Evolutionary conservation across 2,329 filamentous ascomycete genomes (phyloP).

Genomic region (Stachybotrys elegans): DNA sequence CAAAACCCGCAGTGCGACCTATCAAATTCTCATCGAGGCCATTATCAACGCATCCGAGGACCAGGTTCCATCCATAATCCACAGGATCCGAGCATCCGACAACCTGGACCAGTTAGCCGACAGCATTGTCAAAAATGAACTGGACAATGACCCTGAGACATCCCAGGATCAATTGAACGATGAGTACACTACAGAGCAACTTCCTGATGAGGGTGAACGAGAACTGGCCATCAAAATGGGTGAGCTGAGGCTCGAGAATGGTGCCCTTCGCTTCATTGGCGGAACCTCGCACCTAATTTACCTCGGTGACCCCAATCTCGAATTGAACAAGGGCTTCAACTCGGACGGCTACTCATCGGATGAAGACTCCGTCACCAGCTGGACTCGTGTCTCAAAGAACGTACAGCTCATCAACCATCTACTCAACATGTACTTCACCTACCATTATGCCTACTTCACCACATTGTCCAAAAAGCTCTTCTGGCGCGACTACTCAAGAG

Average conservation of each 20-base stretch:
- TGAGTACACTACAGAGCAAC: slow-evolving; percentile 33
- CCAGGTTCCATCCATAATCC: slow-evolving; percentile 75
- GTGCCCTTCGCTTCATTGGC: slow-evolving; percentile 84
- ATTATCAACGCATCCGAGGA: slow-evolving; percentile 89
- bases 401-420: slow-evolving; percentile 76
- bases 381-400: slow-evolving; percentile 83
- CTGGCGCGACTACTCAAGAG: slow-evolving; percentile 75
- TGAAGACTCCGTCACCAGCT: slow-evolving; percentile 72
- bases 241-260: slow-evolving; percentile 80
- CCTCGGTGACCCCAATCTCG: slow-evolving; percentile 47
- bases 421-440: slow-evolving; percentile 96
- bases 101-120: slow-evolving; percentile 53
- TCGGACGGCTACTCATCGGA: slow-evolving; percentile 42
- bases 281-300: slow-evolving; percentile 93
- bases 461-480: slow-evolving; percentile 84
- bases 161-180: slow-evolving; percentile 30
- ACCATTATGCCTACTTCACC: slow-evolving; percentile 96
- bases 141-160: slow-evolving; percentile 35
- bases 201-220: slow-evolving; percentile 56
- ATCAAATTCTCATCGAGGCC: slow-evolving; percentile 89
- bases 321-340: slow-evolving; percentile 34
- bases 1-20: slow-evolving; percentile 79
- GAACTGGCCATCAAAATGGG: slow-evolving; percentile 92
- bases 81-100: slow-evolving; percentile 82
- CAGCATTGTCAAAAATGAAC: slow-evolving; percentile 40